phyloP scores from a whole-genome alignment of 108 stramenopile genomes.

The Pelagomonas calceolata region DNA sequence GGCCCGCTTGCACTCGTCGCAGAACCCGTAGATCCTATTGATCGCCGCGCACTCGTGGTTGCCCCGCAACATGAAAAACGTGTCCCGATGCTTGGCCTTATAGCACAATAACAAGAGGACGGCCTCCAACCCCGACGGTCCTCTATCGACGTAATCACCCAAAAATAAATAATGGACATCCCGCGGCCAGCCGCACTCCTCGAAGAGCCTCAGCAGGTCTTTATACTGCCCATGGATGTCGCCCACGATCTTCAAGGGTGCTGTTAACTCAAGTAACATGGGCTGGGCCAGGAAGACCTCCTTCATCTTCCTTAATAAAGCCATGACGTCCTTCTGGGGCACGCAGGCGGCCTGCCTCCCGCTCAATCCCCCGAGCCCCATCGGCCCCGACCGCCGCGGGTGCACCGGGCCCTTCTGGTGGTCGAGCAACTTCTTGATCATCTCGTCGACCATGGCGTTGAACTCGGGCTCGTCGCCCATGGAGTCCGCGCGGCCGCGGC shows the following conservation, averaged over 20 bases:
- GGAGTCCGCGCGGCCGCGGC: too few relatives aligned
- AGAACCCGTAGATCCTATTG: constrained; percentile 98
- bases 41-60: constrained; percentile 99
- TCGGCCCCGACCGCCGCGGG: too few relatives aligned
- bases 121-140: constrained; percentile 23
- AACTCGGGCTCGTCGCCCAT: too few relatives aligned
- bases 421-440: too few relatives aligned
- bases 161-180: constrained; percentile 58
- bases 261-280: constrained; percentile 84
- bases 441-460: too few relatives aligned
- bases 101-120: constrained; percentile 92
- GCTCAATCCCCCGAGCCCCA: too few relatives aligned
- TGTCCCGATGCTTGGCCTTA: constrained; percentile 99
- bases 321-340: too few relatives aligned
- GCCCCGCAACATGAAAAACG: constrained; percentile 95
- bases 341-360: too few relatives aligned
- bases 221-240: constrained; percentile 89
- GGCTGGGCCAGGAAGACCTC: constrained; percentile 37
- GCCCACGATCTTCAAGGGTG: constrained; percentile 97
- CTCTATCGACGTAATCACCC: constrained; percentile 43
- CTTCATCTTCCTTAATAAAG: too few relatives aligned
- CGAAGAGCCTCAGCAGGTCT: constrained; percentile 90
- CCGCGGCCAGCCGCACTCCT: constrained; percentile 90
- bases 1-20: constrained; percentile 97
- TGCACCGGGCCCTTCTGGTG: too few relatives aligned